Conservation (phyloP, 208 protist species). For the Plasmodiophora brassicae region DNA sequence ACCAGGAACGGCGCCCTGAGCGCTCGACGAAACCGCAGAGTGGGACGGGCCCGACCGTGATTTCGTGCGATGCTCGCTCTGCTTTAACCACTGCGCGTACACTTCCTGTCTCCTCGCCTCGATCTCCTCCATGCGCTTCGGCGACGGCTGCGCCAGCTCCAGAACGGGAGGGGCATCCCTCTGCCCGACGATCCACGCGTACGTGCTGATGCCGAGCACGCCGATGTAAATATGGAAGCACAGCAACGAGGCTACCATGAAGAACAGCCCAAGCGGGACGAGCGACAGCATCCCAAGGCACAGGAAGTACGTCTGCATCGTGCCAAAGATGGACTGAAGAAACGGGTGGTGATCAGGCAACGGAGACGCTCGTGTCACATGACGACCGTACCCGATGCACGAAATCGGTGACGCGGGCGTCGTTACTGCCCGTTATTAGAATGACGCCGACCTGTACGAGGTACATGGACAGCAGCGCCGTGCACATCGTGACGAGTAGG, state of each 20-base stretch:
- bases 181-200: conserved; percentile 2
- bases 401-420: background rate
- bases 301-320: too few relatives aligned
- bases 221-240: conserved; percentile 19
- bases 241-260: background rate
- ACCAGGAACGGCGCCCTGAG: background rate
- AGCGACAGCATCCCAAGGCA: background rate
- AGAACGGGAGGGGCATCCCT: background rate
- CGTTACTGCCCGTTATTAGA: background rate
- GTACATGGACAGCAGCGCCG: background rate
- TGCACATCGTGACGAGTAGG: background rate
- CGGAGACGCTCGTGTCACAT: too few relatives aligned
- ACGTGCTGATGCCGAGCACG: background rate
- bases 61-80: background rate
- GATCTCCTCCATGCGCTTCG: background rate
- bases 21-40: background rate
- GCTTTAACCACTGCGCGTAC: background rate
- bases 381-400: too few relatives aligned
- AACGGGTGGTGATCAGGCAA: too few relatives aligned
- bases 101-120: background rate
- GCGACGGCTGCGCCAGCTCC: background rate
- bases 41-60: background rate
- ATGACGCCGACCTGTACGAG: background rate
- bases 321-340: too few relatives aligned
- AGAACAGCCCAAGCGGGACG: background rate